Evolutionary conservation across 2,329 filamentous ascomycete species (phyloP).

Genomic region (Aspergillus udagawae): DNA sequence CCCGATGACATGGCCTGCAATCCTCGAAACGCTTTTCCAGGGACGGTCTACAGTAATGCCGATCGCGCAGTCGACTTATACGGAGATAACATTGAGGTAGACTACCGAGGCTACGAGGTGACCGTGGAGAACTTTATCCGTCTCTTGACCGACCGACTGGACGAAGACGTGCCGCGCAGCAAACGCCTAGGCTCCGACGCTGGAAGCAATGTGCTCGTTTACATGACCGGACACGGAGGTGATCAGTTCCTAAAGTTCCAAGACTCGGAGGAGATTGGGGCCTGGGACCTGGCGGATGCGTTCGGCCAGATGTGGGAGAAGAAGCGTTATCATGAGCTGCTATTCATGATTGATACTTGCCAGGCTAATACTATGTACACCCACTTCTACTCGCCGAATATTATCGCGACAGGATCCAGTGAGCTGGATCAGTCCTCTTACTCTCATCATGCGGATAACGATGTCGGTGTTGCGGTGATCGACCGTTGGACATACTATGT

Average conservation of each 20-base stretch:
- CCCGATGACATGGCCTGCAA: conserved; percentile 99
- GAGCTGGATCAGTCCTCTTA: conserved; percentile 96
- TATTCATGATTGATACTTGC: conserved; percentile 99
- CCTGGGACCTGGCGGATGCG: conserved; percentile 91
- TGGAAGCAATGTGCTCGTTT: conserved; percentile 92
- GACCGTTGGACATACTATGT: conserved; percentile 99
- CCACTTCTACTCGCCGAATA: conserved; percentile 96
- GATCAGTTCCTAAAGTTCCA: conserved; percentile 99
- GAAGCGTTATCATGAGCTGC: conserved; percentile 95
- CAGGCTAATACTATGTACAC: conserved; percentile 99
- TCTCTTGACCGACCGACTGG: conserved; percentile 87
- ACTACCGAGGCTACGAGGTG: conserved; percentile 96
- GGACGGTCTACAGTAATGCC: conserved; percentile 97
- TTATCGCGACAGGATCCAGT: conserved; percentile 94
- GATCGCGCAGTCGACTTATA: conserved; percentile 94
- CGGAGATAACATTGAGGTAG: conserved; percentile 97
- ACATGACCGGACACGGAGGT: conserved; percentile 98
- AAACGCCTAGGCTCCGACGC: conserved; percentile 93
- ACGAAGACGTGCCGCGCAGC: conserved; percentile 89
- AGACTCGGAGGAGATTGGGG: conserved; percentile 94
- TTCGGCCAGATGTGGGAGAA: conserved; percentile 99
- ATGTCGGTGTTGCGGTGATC: conserved; percentile 96
- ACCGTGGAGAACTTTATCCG: conserved; percentile 99
- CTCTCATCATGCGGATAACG: conserved; percentile 95
- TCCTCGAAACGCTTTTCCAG: conserved; percentile 94